phyloP scores from a whole-genome alignment of 345 rosid genomes.

The Lepidium sativum region DNA sequence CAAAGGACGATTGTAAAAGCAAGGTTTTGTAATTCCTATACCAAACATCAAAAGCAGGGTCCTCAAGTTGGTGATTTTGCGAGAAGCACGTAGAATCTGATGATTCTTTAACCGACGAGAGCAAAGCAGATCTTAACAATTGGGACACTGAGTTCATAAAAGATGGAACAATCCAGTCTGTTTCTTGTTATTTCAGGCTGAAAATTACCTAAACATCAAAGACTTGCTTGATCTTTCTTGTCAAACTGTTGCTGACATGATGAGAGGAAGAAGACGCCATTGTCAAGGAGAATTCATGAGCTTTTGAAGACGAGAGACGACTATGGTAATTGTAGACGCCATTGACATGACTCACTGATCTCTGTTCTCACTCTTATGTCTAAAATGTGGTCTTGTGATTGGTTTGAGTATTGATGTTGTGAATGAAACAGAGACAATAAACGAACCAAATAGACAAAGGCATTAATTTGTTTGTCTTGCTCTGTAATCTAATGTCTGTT shows the following conservation, averaged over 20 bases:
- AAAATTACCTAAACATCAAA: constrained; percentile 48
- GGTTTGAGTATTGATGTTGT: too few species aligned
- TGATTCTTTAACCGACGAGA: neutral
- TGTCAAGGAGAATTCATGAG: constrained; percentile 29
- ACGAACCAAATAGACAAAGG: too few species aligned
- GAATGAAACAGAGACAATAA: too few species aligned
- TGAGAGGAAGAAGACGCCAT: constrained; percentile 55
- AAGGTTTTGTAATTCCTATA: constrained; percentile 24
- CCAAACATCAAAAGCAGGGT: constrained; percentile 34
- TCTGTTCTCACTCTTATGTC: too few species aligned
- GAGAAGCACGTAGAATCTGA: constrained; percentile 56
- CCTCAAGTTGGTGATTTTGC: constrained; percentile 49
- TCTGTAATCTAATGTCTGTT: too few species aligned
- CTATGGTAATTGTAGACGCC: too few species aligned
- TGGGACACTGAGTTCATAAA: constrained; percentile 59
- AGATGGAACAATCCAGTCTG: constrained; percentile 38
- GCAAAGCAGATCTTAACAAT: constrained; percentile 23
- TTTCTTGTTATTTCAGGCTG: constrained; percentile 46
- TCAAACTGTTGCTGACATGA: too few species aligned
- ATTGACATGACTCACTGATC: too few species aligned
- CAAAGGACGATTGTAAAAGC: neutral
- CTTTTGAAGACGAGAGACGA: too few species aligned
- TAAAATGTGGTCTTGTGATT: too few species aligned
- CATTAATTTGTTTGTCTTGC: too few species aligned
- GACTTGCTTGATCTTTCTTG: constrained; percentile 40